phyloP scores from a whole-genome alignment of 164 flowering plant genomes.

The Nymphaea colorata region DNA sequence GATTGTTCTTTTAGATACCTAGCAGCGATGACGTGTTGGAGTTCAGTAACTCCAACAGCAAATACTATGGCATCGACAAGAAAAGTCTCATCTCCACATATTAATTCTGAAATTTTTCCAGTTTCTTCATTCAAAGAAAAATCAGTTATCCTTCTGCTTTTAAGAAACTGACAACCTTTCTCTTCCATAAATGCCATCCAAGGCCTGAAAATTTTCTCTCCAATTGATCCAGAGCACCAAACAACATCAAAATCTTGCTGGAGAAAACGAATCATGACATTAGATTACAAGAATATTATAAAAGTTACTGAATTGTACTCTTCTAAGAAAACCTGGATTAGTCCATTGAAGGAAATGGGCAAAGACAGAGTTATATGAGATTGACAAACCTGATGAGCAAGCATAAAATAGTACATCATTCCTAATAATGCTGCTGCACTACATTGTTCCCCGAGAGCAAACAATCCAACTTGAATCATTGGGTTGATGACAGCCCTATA shows the following conservation, averaged over 20 bases:
- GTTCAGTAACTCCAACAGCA: slow-evolving; percentile 45
- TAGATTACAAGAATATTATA: background rate
- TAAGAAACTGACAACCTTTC: slow-evolving; percentile 33
- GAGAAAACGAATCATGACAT: slow-evolving; percentile 2
- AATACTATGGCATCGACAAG: slow-evolving; percentile 45
- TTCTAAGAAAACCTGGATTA: background rate
- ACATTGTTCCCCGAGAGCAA: slow-evolving; percentile 56
- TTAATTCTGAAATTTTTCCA: slow-evolving; percentile 34
- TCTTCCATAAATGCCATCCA: slow-evolving; percentile 39
- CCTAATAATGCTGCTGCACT: slow-evolving; percentile 58
- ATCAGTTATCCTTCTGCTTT: slow-evolving; percentile 35
- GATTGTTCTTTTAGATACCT: slow-evolving; percentile 16
- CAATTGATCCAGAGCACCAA: slow-evolving; percentile 40
- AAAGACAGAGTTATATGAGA: background rate
- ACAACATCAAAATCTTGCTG: slow-evolving; percentile 44
- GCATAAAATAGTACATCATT: slow-evolving; percentile 33
- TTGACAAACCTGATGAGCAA: slow-evolving; percentile 47
- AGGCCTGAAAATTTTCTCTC: slow-evolving; percentile 44
- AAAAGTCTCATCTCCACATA: slow-evolving; percentile 32
- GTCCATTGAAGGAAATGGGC: background rate
- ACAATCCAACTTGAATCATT: slow-evolving; percentile 48
- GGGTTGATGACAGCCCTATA: slow-evolving; percentile 33
- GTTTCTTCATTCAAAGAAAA: slow-evolving; percentile 32
- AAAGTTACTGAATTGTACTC: too few relatives aligned
- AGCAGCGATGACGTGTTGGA: slow-evolving; percentile 31